phyloP scores from a whole-genome alignment of 2,329 filamentous ascomycete species.

The Fusarium sublunatum region DNA sequence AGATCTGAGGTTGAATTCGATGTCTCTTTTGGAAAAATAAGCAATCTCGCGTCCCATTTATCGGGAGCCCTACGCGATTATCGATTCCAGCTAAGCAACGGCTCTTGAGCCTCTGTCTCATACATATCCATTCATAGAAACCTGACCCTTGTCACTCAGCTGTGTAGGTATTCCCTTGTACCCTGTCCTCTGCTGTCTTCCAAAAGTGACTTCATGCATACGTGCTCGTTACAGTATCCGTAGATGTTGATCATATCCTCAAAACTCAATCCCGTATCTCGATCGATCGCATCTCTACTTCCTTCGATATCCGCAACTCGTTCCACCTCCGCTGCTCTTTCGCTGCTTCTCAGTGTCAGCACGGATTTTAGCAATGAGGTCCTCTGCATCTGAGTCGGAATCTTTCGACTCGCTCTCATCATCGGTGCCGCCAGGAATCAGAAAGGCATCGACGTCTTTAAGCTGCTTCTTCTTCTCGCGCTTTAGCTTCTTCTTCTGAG shows the following conservation, averaged over 20 bases:
- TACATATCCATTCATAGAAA: neutral
- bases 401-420: conserved; percentile 27
- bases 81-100: conserved; percentile 11
- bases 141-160: conserved; percentile 1
- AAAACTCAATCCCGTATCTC: conserved; percentile 11
- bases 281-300: conserved; percentile 1
- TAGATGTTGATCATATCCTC: conserved; percentile 2
- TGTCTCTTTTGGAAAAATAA: conserved; percentile 11
- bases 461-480: conserved; percentile 8
- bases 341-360: conserved; percentile 23
- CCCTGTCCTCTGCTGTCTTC: conserved; percentile 3
- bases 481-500: conserved; percentile 2
- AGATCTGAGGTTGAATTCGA: neutral
- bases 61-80: conserved; percentile 8
- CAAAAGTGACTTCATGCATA: conserved; percentile 20
- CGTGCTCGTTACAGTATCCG: conserved; percentile 16
- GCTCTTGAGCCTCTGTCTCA: conserved; percentile 21
- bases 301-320: conserved; percentile 31
- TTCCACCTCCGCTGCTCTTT: conserved; percentile 18
- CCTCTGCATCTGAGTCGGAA: conserved; percentile 23
- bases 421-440: conserved; percentile 38
- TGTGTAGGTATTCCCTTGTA: conserved; percentile 2
- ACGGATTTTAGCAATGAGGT: conserved; percentile 30
- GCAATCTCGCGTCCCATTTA: conserved; percentile 34
- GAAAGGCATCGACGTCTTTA: conserved; percentile 35